Conservation (phyloP, 2,329 filamentous ascomycete genomes). For the Rhytidhysteron rufulum region DNA sequence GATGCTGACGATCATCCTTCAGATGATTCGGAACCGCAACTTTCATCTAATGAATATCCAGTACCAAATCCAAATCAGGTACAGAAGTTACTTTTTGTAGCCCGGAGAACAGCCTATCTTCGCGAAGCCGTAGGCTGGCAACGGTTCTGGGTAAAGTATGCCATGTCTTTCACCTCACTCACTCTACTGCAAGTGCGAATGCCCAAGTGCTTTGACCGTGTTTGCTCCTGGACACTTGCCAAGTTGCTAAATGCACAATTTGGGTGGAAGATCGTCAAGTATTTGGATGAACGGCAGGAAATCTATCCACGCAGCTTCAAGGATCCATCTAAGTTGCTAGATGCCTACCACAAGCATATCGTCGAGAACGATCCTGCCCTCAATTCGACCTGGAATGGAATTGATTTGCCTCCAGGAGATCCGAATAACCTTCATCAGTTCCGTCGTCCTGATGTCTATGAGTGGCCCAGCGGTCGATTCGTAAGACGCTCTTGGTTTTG, state of each 20-base stretch:
- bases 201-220: slow-evolving; percentile 15
- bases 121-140: slow-evolving; percentile 24
- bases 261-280: slow-evolving; percentile 15
- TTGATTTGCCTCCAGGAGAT: background rate
- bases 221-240: slow-evolving; percentile 14
- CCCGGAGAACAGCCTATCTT: slow-evolving; percentile 12
- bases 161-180: slow-evolving; percentile 11
- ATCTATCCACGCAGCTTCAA: slow-evolving; percentile 10
- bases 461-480: background rate
- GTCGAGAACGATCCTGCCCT: background rate
- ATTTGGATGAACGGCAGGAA: slow-evolving; percentile 17
- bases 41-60: background rate
- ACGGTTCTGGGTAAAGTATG: slow-evolving; percentile 20
- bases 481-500: background rate
- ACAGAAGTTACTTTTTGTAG: slow-evolving; percentile 10
- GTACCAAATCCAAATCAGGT: background rate
- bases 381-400: background rate
- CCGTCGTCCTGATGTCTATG: background rate
- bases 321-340: background rate
- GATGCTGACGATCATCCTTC: slow-evolving; percentile 11
- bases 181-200: slow-evolving; percentile 18
- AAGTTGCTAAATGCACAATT: slow-evolving; percentile 11
- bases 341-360: background rate
- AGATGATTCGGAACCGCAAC: slow-evolving; percentile 6
- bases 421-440: background rate